These are phyloP conservation scores for Euphorbia peplus DNA, from an alignment of 345 rosid species.

Conservation along the genomic window DNA sequence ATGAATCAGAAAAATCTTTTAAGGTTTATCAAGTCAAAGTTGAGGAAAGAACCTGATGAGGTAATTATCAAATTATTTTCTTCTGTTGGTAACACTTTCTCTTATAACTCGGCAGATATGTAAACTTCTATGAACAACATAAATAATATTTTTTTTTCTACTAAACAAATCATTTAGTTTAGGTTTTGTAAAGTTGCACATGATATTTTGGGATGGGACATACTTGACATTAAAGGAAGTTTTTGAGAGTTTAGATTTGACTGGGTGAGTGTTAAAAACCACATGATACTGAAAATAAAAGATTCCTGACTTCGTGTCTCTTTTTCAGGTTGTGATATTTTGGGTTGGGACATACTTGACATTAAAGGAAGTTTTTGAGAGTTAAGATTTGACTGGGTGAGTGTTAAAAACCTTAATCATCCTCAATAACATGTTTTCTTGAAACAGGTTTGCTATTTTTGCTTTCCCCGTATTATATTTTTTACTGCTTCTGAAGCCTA, in stretches of 20 bases:
- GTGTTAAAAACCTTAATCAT: constrained; percentile 37
- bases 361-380: constrained; percentile 91
- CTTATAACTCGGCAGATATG: neutral
- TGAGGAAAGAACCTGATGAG: constrained; percentile 98
- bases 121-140: neutral
- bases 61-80: constrained; percentile 38
- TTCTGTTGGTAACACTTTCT: neutral
- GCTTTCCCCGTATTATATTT: neutral
- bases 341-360: constrained; percentile 98
- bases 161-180: too few species aligned
- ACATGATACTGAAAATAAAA: too few species aligned
- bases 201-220: constrained; percentile 76
- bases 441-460: constrained; percentile 65
- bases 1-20: constrained; percentile 99
- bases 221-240: constrained; percentile 94
- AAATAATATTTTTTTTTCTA: neutral
- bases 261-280: constrained; percentile 52
- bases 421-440: constrained; percentile 96
- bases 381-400: constrained; percentile 93
- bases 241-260: constrained; percentile 89
- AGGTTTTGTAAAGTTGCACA: neutral
- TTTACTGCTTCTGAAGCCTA: neutral
- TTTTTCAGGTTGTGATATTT: constrained; percentile 90
- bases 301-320: neutral
- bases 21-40: constrained; percentile 96